phyloP scores from a whole-genome alignment of 805 yeast species.

The Myxozyma melibiosi region DNA sequence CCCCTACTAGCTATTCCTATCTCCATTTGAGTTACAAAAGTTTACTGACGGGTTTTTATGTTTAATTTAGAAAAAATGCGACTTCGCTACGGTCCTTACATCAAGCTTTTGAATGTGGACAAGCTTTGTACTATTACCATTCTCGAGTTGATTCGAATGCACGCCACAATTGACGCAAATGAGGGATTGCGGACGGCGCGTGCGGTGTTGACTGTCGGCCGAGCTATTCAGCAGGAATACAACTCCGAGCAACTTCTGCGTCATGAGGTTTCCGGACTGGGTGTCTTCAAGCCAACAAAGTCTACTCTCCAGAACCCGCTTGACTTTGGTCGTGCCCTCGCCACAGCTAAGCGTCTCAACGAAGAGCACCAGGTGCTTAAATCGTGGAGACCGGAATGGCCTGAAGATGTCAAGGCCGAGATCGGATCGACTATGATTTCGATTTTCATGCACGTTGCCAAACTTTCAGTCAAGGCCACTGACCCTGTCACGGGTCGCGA shows the following conservation, averaged over 20 bases:
- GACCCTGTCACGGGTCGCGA: slow-evolving; percentile 76
- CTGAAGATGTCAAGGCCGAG: slow-evolving; percentile 60
- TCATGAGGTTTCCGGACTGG: slow-evolving; percentile 42
- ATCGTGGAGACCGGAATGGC: slow-evolving; percentile 48
- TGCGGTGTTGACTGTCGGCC: slow-evolving; percentile 79
- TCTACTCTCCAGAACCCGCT: slow-evolving; percentile 9
- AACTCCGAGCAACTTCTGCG: slow-evolving; percentile 66
- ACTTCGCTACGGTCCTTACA: slow-evolving; percentile 70
- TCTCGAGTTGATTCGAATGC: slow-evolving; percentile 73
- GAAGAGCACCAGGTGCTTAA: slow-evolving; percentile 6
- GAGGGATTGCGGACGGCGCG: slow-evolving; percentile 85
- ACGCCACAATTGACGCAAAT: slow-evolving; percentile 68
- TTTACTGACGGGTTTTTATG: background rate
- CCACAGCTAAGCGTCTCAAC: slow-evolving; percentile 9
- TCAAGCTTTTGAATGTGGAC: slow-evolving; percentile 71
- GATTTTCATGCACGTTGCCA: slow-evolving; percentile 76
- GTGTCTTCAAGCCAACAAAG: slow-evolving; percentile 12
- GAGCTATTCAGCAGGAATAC: slow-evolving; percentile 81
- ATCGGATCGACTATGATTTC: slow-evolving; percentile 81
- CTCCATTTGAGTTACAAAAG: too few species aligned
- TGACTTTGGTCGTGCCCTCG: slow-evolving; percentile 18
- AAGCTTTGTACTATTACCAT: slow-evolving; percentile 83
- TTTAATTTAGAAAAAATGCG: slow-evolving; percentile 27
- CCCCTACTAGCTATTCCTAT: too few species aligned
- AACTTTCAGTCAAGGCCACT: slow-evolving; percentile 71